Conservation (phyloP, 768 basidiomycete genomes). For the Lyophyllum atratum region DNA sequence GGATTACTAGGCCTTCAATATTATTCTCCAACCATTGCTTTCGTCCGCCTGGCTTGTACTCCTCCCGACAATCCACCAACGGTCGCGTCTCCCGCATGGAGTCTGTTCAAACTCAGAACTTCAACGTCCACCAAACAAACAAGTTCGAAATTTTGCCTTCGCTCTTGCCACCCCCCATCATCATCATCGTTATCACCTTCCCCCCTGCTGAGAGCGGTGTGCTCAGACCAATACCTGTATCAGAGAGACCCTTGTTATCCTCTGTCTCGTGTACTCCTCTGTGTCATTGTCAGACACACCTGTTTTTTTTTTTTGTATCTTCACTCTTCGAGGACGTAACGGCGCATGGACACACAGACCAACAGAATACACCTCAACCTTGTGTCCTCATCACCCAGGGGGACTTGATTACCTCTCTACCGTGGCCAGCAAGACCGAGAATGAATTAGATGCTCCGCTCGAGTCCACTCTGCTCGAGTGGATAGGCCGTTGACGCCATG, state of each 20-base stretch:
- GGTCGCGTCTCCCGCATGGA: neutral
- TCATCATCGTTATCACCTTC: neutral
- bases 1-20: neutral
- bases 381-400: neutral
- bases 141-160: neutral
- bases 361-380: neutral
- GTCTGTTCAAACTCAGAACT: neutral
- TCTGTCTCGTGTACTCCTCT: neutral
- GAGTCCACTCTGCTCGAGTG: too few relatives aligned
- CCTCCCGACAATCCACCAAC: neutral
- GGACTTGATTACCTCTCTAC: too few relatives aligned
- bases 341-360: too few relatives aligned
- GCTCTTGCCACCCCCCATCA: neutral
- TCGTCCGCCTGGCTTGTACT: neutral
- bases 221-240: neutral
- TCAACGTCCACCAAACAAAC: too few relatives aligned
- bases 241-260: neutral
- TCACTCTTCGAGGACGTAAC: too few relatives aligned
- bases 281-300: neutral
- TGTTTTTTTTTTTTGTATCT: too few relatives aligned
- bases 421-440: too few relatives aligned
- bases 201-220: neutral
- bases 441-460: too few relatives aligned
- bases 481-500: too few relatives aligned
- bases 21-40: neutral